Evolutionary conservation across 495 filamentous ascomycete genomes (phyloP), one percentile per base, ranked within the genome.

Genomic region (Penicillium crystallinum): DNA sequence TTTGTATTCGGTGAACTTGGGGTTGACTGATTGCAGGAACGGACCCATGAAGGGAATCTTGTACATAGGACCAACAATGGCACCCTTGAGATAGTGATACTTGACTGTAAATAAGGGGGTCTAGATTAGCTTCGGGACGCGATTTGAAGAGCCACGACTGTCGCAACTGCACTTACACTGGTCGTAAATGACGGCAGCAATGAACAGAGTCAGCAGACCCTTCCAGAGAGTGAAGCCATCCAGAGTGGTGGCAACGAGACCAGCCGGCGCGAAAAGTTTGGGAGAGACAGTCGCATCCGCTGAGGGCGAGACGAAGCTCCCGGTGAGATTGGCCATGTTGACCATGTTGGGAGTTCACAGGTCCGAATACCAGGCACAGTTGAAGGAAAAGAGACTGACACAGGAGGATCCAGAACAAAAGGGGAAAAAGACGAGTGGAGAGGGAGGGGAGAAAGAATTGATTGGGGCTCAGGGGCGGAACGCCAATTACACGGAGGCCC

Each of bases 31-130:
- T 64, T 95, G 72, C 36, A 97, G 78, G 70, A 98, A 98, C 8
- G 93, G 93, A 17, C 93, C 93, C 72, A 97, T 93, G 62, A 98
- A 97, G 17, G 93, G 93, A 37, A 89, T 77, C 71, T 98, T 98
- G 73, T 77, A 88, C 37, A 81, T 54, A 19, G 90, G 90, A 23
- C 93, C 93, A 37, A 80, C 80, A 64, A 98, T 95, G 3, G 81
- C 77, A 27, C 89, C 91, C 73, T 97, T 98, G 52, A 89, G 81
- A 63, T 77, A 82, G 59, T 95, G 78, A 69, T 97, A 98, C 60
- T 77, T 85, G 70, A 88, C 91, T 96, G 59, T 36, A 54, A 47
- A 56, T 40, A 44, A 45, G 61, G 55, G 55, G 1, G 2, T 30
- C 14, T 21, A 29, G 42, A 30, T 44, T 18, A 54, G 43, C 27